Evolutionary conservation across 2,329 filamentous ascomycete genomes (phyloP).

Genomic region (Cladorrhinum sp.): DNA sequence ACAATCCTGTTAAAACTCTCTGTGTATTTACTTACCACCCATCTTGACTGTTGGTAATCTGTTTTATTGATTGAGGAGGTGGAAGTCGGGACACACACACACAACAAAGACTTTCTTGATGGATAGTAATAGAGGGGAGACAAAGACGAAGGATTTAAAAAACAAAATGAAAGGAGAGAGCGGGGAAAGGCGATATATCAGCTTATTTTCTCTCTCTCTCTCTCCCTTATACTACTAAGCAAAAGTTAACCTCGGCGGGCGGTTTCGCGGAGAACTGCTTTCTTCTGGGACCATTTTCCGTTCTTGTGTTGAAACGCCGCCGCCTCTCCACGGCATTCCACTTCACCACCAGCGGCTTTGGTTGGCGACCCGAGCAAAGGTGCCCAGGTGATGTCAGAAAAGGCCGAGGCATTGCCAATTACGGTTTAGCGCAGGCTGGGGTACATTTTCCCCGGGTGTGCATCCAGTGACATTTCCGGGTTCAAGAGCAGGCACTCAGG

Average conservation of each 20-base stretch:
- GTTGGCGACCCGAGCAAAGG: neutral
- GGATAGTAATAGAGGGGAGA: neutral
- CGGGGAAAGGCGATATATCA: constrained; percentile 1
- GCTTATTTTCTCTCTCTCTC: neutral
- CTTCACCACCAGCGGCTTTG: neutral
- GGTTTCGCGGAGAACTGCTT: neutral
- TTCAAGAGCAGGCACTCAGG: neutral
- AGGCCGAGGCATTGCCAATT: constrained; percentile 29
- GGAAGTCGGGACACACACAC: no score
- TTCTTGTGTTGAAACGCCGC: neutral
- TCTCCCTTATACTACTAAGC: neutral
- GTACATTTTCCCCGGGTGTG: constrained; percentile 14
- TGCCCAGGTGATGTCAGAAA: constrained; percentile 31
- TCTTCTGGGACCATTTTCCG: neutral
- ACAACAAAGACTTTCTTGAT: no score
- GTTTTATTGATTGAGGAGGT: neutral
- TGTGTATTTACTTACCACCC: constrained; percentile 21
- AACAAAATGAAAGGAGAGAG: neutral
- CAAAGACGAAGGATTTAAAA: neutral
- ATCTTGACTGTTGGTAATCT: constrained; percentile 19
- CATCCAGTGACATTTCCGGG: neutral
- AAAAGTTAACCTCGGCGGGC: constrained; percentile 8
- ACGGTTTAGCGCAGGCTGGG: constrained; percentile 23
- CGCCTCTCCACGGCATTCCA: neutral
- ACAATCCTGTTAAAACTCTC: neutral